These are phyloP conservation scores for Penicillium sp. DNA, from an alignment of 2,329 filamentous ascomycete species.

Conservation along the genomic window DNA sequence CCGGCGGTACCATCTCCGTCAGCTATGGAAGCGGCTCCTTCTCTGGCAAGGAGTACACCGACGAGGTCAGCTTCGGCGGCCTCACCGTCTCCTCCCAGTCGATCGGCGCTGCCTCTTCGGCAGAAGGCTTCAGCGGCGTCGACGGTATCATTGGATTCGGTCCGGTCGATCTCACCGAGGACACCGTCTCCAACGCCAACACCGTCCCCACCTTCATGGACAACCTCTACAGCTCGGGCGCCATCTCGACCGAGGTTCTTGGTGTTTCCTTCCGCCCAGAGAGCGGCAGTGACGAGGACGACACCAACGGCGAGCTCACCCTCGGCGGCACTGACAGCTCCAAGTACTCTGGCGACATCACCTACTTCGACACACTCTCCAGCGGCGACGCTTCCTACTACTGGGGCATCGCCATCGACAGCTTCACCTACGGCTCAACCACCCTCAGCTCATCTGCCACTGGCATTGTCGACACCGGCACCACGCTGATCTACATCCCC, in stretches of 20 bases:
- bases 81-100: slow-evolving; percentile 7
- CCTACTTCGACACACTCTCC: neutral
- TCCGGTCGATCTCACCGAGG: slow-evolving; percentile 5
- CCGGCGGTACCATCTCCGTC: neutral
- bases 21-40: slow-evolving; percentile 9
- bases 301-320: slow-evolving; percentile 8
- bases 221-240: slow-evolving; percentile 6
- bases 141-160: slow-evolving; percentile 10
- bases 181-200: slow-evolving; percentile 6
- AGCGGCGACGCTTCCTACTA: slow-evolving; percentile 4
- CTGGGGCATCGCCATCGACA: slow-evolving; percentile 7
- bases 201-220: slow-evolving; percentile 8
- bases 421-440: slow-evolving; percentile 4
- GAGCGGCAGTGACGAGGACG: slow-evolving; percentile 6
- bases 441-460: slow-evolving; percentile 2
- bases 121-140: slow-evolving; percentile 1
- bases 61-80: slow-evolving; percentile 6
- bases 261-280: slow-evolving; percentile 5
- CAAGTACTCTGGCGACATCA: slow-evolving; percentile 2
- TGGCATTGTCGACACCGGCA: slow-evolving; percentile 9
- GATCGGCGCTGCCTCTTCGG: neutral
- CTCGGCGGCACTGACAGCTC: slow-evolving; percentile 6
- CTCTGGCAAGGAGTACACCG: slow-evolving; percentile 5
- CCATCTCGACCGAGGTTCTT: slow-evolving; percentile 3
- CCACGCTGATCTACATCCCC: slow-evolving; percentile 9